phyloP scores from a whole-genome alignment of 2,329 filamentous ascomycete genomes.

The Parastagonospora avenae region DNA sequence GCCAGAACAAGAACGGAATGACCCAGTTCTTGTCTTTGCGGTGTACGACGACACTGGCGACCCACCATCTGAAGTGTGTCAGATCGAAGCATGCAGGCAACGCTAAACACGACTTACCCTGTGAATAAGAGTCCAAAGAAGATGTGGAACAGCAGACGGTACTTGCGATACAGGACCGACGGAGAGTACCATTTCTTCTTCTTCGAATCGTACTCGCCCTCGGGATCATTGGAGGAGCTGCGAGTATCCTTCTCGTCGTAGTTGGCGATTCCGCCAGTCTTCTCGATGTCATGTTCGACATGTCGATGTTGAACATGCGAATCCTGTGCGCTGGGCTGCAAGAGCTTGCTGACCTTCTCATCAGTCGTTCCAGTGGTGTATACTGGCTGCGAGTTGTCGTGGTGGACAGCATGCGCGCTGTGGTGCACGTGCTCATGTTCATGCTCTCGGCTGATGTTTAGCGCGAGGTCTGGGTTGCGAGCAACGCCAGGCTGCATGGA shows the following conservation, averaged over 20 bases:
- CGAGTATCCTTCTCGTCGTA: conserved; percentile 49
- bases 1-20: conserved; percentile 81
- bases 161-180: conserved; percentile 41
- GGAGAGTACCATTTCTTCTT: conserved; percentile 26
- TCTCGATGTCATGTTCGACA: conserved; percentile 37
- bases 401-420: conserved; percentile 34
- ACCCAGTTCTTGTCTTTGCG: conserved; percentile 78
- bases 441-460: conserved; percentile 46
- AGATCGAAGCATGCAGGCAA: conserved; percentile 13
- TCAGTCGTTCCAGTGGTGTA: conserved; percentile 46
- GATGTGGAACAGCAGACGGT: conserved; percentile 49
- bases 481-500: conserved; percentile 41
- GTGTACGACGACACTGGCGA: conserved; percentile 74
- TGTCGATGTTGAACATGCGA: conserved; percentile 46
- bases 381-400: conserved; percentile 29
- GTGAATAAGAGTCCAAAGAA: conserved; percentile 58
- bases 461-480: conserved; percentile 44
- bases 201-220: conserved; percentile 12
- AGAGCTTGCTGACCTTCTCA: conserved; percentile 37
- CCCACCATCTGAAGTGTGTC: conserved; percentile 67
- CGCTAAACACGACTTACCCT: conserved; percentile 47
- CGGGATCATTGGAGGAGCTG: conserved; percentile 33
- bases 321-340: conserved; percentile 46
- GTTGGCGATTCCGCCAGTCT: conserved; percentile 40
- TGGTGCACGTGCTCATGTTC: conserved; percentile 48